Conservation (phyloP, 2,329 filamentous ascomycete species). For the Phymatotrichopsis omnivora region DNA sequence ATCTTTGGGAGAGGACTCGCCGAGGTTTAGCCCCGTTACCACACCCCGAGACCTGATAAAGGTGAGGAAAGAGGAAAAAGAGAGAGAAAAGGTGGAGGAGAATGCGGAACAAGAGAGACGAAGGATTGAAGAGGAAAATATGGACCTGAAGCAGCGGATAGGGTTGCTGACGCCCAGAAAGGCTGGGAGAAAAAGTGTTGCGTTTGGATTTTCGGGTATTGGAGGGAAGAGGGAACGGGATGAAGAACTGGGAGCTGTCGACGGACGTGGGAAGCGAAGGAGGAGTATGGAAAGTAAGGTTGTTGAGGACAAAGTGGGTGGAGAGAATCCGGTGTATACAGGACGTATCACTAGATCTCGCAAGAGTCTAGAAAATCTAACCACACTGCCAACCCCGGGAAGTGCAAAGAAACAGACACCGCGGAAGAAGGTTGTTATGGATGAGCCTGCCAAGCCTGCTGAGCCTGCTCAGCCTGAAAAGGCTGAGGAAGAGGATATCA, state of each 20-base stretch:
- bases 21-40: conserved; percentile 50
- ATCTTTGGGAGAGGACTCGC: conserved; percentile 59
- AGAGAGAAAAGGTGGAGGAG: conserved; percentile 52
- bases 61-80: conserved; percentile 27
- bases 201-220: conserved; percentile 19
- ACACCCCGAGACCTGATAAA: conserved; percentile 24
- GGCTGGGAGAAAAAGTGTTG: conserved; percentile 25
- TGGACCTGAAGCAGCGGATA: conserved; percentile 65
- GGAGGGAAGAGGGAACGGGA: conserved; percentile 14
- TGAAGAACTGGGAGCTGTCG: conserved; percentile 1
- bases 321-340: not conserved
- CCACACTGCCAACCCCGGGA: conserved; percentile 12
- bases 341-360: not conserved
- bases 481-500: conserved; percentile 34
- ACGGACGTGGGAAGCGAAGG: conserved; percentile 17
- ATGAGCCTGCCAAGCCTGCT: conserved; percentile 1
- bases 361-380: conserved; percentile 14
- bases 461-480: conserved; percentile 36
- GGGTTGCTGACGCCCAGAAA: conserved; percentile 68
- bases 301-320: conserved; percentile 5
- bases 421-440: conserved; percentile 13
- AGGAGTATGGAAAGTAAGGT: conserved; percentile 19
- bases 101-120: conserved; percentile 53
- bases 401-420: conserved; percentile 12
- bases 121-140: conserved; percentile 48